Evolutionary conservation across 371 early-diverging fungal genomes (phyloP), one percentile per base, ranked within the genome.

Genomic region (Apophysomyces ossiformis): DNA sequence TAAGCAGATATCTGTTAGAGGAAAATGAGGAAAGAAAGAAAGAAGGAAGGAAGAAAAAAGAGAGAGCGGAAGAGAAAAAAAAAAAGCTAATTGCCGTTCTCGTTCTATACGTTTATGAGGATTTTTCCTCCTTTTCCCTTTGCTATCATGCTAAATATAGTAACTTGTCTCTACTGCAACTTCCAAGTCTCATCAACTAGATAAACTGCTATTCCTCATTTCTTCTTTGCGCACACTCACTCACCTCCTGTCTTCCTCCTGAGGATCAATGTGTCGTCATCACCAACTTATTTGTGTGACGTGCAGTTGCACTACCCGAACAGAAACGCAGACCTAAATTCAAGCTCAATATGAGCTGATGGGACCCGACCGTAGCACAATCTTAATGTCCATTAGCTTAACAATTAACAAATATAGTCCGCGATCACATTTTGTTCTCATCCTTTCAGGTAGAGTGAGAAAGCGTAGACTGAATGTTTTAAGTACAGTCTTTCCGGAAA

Each of bases 61-160:
- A 54, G 32, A 65, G 56, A 50, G 45, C 41, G 45, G 35, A 36
- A 39, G 41, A 63, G 41, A 63, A 59, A 21, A 59, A n/a, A n/a
- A 44, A 12, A 62, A 57, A 41, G 26, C 58, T 61, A 47, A 41
- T 61, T 50, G 54, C 54, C 21, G 54, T 50, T 26, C 54, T 50
- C 54, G 35, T 50, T 50, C 54, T 50, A 50, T 50, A 50, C 54
- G 21, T 50, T 50, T 50, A 63, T 56, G 57, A 63, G 13, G 50
- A 54, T 63, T 37, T 26, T 63, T 63, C 56, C 57, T 54, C 57
- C 57, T 50, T 63, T 54, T 56, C 57, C 57, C 63, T 46, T 60
- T 60, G 44, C 38, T 47, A 63, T 63, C 57, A 56, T 35, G 39
- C 63, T 63, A 63, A 63, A 63, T 63, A 39, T 57, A 63, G 54